Percentiles rank a stretch among this genome's conserved stretches.
Conservation (phyloP, 2,329 filamentous ascomycete species). For the Tolypocladium pustulatum region DNA sequence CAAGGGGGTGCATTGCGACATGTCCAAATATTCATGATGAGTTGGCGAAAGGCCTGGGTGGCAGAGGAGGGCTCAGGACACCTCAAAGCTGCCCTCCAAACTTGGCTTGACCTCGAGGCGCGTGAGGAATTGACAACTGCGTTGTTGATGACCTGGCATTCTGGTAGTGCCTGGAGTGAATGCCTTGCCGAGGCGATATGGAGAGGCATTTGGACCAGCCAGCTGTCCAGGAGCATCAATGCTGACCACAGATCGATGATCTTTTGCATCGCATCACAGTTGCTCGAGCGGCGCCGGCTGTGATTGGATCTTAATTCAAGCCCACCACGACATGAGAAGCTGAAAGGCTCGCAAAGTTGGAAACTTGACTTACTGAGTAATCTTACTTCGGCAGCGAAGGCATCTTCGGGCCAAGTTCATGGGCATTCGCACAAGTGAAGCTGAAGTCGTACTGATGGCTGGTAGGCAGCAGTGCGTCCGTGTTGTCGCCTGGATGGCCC, state of each 20-base stretch:
- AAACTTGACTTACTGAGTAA: not conserved
- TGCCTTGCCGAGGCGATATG: not conserved
- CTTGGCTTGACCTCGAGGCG: not conserved
- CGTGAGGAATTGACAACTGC: not conserved
- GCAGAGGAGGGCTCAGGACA: too few species aligned
- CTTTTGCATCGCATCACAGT: not conserved
- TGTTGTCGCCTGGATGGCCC: not conserved
- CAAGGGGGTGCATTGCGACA: not conserved
- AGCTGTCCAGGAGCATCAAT: too few species aligned
- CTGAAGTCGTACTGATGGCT: not conserved
- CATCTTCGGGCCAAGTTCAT: not conserved
- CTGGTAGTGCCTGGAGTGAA: not conserved
- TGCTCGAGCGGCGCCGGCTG: not conserved
- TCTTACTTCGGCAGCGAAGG: not conserved
- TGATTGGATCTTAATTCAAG: not conserved
- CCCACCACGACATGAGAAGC: not conserved
- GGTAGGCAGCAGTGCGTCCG: not conserved
- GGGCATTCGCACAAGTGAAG: not conserved
- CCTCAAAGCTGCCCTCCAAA: not conserved
- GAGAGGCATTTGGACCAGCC: not conserved
- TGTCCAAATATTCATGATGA: not conserved
- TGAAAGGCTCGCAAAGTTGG: not conserved
- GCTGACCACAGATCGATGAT: not conserved
- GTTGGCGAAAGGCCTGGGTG: too few species aligned
- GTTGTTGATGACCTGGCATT: not conserved